Base-by-base conservation (phyloP, 306 rosid genomes). In the Prunus fruticosa region DNA sequence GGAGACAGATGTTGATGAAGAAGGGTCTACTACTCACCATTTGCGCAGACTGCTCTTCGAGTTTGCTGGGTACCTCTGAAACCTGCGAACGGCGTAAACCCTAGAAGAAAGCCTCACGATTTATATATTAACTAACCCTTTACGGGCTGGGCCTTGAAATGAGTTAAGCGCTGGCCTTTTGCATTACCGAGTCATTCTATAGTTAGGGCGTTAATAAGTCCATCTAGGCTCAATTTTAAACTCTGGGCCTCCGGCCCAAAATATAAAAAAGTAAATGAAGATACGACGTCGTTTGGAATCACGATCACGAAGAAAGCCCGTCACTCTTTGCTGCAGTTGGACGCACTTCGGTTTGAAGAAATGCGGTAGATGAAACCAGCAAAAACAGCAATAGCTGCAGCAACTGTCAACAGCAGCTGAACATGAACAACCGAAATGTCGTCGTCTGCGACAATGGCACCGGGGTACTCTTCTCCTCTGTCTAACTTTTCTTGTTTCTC, bases 391-490 rank as follows among this genome's bases (percentile, higher is more conserved):
- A 41, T 13, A 27, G 41, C 74, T 22, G 46, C 19, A 41, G 45
- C 60, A 32, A 49, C 72, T 28, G 23, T 58, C 71, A 71, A 4
- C 73, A 69, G 64, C 63, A 72, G 69, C 63, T 15, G 71, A 65
- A 0, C 60, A 95, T 95, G 99, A 97, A 91, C 77, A 92, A 77
- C 81, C 85, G 80, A 81, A 92, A 91, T 58, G 90, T 95, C 78
- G 91, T 95, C 87, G 98, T 95, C 69, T 95, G 99, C 80, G 98
- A 95, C 86, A 95, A 95, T 78, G 99, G 99, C 87, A 95, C 99
- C 45, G 99, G 97, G 78, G 97, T 95, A 84, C 67, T 15, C 76
- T 75, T 22, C 45, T 43, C 32, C 54, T 67, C 80, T 60, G 46
- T 69, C 38, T 15, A 47, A 8, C 22, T 57, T 74, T n/a, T 66